These are phyloP conservation scores for Mycena amicta DNA, from an alignment of 768 basidiomycete genomes.

Conservation along the genomic window DNA sequence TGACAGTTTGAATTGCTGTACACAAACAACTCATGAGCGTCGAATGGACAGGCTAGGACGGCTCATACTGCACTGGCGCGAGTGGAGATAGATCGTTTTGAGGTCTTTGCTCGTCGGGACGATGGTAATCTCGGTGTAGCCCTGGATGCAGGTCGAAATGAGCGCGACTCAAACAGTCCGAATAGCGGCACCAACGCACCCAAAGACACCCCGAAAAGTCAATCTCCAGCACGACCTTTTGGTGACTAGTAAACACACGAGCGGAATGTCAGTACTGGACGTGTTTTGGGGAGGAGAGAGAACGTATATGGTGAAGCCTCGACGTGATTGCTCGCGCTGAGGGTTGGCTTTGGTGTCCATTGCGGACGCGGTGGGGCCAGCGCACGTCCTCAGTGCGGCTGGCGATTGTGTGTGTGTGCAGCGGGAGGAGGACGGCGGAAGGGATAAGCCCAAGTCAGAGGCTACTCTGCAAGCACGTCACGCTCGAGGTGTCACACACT, in stretches of 20 bases:
- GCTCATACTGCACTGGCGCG: conserved; percentile 80
- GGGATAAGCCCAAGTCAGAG: conserved; percentile 30
- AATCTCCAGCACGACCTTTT: conserved; percentile 93
- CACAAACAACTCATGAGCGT: conserved; percentile 22
- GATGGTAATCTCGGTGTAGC: conserved; percentile 91
- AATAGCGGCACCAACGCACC: conserved; percentile 46
- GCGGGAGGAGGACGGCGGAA: conserved; percentile 21
- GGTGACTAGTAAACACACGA: conserved; percentile 84
- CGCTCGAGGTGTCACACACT: conserved; percentile 12
- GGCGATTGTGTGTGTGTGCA: background rate
- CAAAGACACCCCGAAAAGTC: conserved; percentile 88
- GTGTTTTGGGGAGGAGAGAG: conserved; percentile 31
- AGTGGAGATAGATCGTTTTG: conserved; percentile 84
- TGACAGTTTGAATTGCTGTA: conserved; percentile 71
- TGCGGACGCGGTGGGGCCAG: conserved; percentile 12
- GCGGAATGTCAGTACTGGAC: conserved; percentile 42
- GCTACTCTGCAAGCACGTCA: background rate
- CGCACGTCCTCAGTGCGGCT: conserved; percentile 9
- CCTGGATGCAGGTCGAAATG: conserved; percentile 48
- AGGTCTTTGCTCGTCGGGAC: conserved; percentile 79
- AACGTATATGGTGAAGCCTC: conserved; percentile 91
- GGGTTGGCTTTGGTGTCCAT: conserved; percentile 59
- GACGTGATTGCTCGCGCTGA: conserved; percentile 78
- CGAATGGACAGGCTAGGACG: conserved; percentile 4
- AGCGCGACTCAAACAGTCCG: conserved; percentile 17